These are phyloP conservation scores for Pythium aristosporum DNA, from an alignment of 352 stramenopile species.

Conservation along the genomic window DNA sequence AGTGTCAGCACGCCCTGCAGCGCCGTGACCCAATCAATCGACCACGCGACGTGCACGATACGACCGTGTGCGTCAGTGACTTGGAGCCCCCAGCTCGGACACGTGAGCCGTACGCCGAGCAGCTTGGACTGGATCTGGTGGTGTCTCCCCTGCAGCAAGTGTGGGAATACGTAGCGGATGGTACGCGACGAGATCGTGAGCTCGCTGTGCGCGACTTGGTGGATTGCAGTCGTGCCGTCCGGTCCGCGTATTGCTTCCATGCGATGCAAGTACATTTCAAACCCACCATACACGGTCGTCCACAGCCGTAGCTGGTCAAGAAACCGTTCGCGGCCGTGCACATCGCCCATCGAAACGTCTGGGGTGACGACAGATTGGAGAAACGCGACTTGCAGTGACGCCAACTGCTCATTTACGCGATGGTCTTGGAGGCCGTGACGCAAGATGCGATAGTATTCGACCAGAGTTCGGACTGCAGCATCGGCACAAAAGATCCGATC, in stretches of 20 bases:
- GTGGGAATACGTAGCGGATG: neutral
- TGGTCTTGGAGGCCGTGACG: neutral
- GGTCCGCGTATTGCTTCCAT: neutral
- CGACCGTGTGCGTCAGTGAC: neutral
- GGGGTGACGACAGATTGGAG: neutral
- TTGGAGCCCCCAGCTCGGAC: neutral
- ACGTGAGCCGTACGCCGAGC: neutral
- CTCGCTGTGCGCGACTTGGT: neutral
- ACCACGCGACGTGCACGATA: neutral
- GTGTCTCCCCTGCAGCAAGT: neutral
- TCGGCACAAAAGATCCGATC: neutral
- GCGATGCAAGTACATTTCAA: neutral
- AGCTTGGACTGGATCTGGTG: neutral
- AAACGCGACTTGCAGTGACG: neutral
- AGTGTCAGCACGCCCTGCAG: neutral
- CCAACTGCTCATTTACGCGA: neutral
- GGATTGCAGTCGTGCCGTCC: neutral
- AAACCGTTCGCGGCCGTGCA: neutral
- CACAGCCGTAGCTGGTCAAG: neutral
- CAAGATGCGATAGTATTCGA: neutral
- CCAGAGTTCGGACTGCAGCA: neutral
- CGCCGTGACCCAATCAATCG: slow-evolving; percentile 1
- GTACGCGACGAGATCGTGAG: neutral
- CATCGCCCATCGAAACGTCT: neutral
- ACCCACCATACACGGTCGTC: neutral